These are phyloP conservation scores for Blastobotrys raffinosifermentans DNA, from an alignment of 1,139 yeast species.

Conservation along the genomic window DNA sequence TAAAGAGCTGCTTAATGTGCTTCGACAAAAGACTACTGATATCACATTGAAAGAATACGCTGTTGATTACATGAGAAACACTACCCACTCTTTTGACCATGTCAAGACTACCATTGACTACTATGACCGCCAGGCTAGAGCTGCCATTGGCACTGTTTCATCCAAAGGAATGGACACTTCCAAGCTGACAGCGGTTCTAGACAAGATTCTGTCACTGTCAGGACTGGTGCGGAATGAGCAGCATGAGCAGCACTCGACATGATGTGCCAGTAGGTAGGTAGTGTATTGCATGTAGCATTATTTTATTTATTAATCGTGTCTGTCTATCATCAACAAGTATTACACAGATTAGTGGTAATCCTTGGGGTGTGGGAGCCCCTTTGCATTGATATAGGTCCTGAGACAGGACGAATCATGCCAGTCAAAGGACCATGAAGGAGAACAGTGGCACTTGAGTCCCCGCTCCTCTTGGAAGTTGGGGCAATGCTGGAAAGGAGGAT, in stretches of 20 bases:
- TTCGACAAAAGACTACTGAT: constrained; percentile 37
- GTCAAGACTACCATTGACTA: constrained; percentile 16
- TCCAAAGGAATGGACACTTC: constrained; percentile 11
- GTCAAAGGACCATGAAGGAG: constrained; percentile 21
- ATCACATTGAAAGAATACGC: constrained; percentile 44
- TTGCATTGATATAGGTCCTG: constrained; percentile 19
- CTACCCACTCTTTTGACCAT: constrained; percentile 42
- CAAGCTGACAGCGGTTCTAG: constrained; percentile 15
- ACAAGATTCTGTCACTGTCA: constrained; percentile 12
- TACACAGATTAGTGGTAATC: constrained; percentile 6
- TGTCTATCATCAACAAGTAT: neutral
- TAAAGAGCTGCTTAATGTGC: constrained; percentile 38
- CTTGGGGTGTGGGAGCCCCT: constrained; percentile 9
- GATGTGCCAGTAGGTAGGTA: too few relatives aligned
- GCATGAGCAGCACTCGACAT: neutral
- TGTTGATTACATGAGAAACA: constrained; percentile 39
- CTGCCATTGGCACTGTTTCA: constrained; percentile 11
- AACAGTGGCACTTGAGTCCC: constrained; percentile 21
- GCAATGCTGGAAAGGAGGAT: constrained; percentile 71
- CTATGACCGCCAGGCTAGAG: constrained; percentile 18
- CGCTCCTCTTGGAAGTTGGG: constrained; percentile 38
- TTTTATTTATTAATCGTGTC: neutral
- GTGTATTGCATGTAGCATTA: neutral
- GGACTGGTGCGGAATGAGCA: neutral
- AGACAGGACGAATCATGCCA: constrained; percentile 25